Evolutionary conservation across 352 stramenopile genomes (phyloP), one percentile per base, ranked within the genome.

Genomic region (Globisporangium acanthophoron): DNA sequence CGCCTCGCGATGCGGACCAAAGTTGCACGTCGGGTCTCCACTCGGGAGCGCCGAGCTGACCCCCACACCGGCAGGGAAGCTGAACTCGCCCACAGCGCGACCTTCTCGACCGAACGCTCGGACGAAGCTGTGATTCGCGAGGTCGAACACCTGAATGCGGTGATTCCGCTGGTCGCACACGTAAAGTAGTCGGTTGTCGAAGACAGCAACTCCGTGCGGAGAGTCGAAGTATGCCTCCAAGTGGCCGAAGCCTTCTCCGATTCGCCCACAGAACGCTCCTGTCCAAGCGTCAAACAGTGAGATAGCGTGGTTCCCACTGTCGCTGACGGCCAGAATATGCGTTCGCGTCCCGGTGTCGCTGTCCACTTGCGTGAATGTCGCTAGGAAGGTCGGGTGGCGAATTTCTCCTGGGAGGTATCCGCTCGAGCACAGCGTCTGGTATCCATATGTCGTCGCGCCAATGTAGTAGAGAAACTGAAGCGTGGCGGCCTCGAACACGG

Each of bases 91-190:
- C 0, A 65, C 56, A 15, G 31, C 45, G 5, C 47, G 49, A 3
- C 78, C 78, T 21, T 81, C 43, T 29, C 35, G 43, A 24, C 76
- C 78, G 46, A 87, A 74, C 16, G 48, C 21, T 9, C 59, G 63
- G 0, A 69, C 35, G 40, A 79, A 79, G 1, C 21, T 52, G 2
- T 47, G 33, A 6, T 49, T 62, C 4, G 15, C 20, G 9, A 91
- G 40, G 41, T 86, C 69, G 31, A 86, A 89, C 1, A 84, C 54
- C 62, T 88, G 76, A 7, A 91, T 44, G 27, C 78, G 78, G 54
- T 91, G 80, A 52, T 92, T 92, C 43, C 67, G 68, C 33, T 92
- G 77, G 56, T 92, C 81, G 35, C 64, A 78, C 5, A 89, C 67
- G 39, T 71, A 90, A 13, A 90, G 56, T 48, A 66, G 58, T 15